Percentiles rank a stretch among this genome's conserved stretches.
Evolutionary conservation across 1,284 basidiomycete genomes (phyloP).

Genomic region (Entoloma clypeatum): DNA sequence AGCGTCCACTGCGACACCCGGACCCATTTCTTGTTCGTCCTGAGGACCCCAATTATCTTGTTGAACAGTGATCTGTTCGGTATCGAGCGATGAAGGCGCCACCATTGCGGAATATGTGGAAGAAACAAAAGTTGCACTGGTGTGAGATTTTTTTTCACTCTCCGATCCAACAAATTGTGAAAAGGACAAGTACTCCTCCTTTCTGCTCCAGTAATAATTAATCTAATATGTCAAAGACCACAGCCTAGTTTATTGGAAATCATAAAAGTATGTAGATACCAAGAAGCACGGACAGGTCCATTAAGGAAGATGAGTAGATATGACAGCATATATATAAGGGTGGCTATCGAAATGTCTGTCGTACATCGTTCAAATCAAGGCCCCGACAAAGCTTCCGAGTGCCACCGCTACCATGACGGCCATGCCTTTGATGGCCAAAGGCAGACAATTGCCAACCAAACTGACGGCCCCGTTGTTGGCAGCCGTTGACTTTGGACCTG

Average conservation of each 20-base stretch:
- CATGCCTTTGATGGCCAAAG: conserved; percentile 42
- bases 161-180: too few species aligned
- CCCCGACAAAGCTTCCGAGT: conserved; percentile 43
- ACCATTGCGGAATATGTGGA: conserved; percentile 27
- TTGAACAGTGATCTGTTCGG: conserved; percentile 31
- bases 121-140: conserved; percentile 5
- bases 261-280: too few species aligned
- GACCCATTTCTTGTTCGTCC: conserved; percentile 54
- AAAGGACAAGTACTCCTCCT: too few species aligned
- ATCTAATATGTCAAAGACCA: too few species aligned
- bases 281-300: too few species aligned
- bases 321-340: too few species aligned
- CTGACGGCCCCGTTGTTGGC: conserved; percentile 28
- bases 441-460: conserved; percentile 32
- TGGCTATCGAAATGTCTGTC: not conserved
- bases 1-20: conserved; percentile 41
- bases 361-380: conserved; percentile 26
- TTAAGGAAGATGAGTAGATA: too few species aligned
- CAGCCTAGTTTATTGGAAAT: too few species aligned
- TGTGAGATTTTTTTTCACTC: conserved; percentile 15
- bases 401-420: conserved; percentile 36
- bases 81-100: conserved; percentile 47
- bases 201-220: too few species aligned
- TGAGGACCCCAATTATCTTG: conserved; percentile 51
- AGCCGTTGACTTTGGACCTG: conserved; percentile 19